Evolutionary conservation across 2,329 filamentous ascomycete species (phyloP), one percentile per base, ranked within the genome.

Genomic region (Tolypocladium tropicale): DNA sequence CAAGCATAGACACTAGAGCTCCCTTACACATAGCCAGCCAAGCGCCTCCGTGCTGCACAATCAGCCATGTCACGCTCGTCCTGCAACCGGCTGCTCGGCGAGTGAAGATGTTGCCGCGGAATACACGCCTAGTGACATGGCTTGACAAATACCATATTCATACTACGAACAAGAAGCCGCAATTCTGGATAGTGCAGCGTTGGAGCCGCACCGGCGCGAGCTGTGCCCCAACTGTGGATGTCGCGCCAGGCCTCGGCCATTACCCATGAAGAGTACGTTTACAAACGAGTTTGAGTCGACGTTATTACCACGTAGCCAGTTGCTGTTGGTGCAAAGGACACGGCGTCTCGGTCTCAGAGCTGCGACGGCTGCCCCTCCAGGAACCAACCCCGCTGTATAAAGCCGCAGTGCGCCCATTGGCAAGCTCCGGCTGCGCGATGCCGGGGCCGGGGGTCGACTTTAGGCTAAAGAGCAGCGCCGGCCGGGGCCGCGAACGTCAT

Each of bases 1-100:
- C 39, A 62, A 65, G 53, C 67, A 68, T 62, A 64, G 68, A 43
- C 53, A 30, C 41, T 54, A 54, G 53, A 32, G 33, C 1, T 6
- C 37, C 28, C 16, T 34, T 39, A 30, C 34, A 32, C 30, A 28
- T 37, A 18, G 48, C 46, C 28, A 18, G 48, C 46, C 28, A 9
- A 32, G 16, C 25, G 16, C 25, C 25, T 49, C 14, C 30, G 21
- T 43, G 16, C 41, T 25, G 34, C 16, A n/a, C 18, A 21, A n/a
- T 16, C 18, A 39, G 37, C 37, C 37, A 41, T 21, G 37, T 41
- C 37, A n/a, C 37, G 37, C 37, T 21, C 36, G 36, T 12, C 41
- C 16, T 12, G 41, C 2, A 6, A 3, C 14, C 10, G 12, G 21
- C 41, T 48, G 9, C 25, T 4, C 16, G 43, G 6, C 3, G 10